These are phyloP conservation scores for Kurtzmaniella natalensis DNA, from an alignment of 1,139 yeast genomes.

Conservation along the genomic window DNA sequence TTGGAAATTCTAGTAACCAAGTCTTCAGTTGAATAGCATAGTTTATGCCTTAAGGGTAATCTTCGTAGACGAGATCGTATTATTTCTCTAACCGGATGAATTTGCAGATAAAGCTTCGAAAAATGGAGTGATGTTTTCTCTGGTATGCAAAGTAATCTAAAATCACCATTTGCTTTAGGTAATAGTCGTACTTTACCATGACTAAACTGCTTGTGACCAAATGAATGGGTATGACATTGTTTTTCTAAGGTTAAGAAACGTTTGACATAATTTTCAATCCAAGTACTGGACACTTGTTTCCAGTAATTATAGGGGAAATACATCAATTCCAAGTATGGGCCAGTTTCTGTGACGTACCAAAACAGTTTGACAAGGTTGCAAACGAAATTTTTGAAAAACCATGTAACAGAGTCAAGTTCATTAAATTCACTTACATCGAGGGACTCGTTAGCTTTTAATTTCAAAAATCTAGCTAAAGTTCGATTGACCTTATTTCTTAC, in stretches of 20 bases:
- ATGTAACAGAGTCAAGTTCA: constrained; percentile 34
- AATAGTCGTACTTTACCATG: constrained; percentile 41
- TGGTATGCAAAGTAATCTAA: constrained; percentile 63
- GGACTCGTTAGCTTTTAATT: constrained; percentile 27
- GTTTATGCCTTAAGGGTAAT: constrained; percentile 15
- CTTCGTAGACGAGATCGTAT: constrained; percentile 10
- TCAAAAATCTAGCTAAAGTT: constrained; percentile 36
- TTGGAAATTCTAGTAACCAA: constrained; percentile 13
- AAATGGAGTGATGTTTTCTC: constrained; percentile 12
- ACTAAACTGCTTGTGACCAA: constrained; percentile 11
- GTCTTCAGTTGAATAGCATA: constrained; percentile 25
- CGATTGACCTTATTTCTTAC: constrained; percentile 20
- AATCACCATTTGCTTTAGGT: constrained; percentile 50
- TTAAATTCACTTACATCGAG: constrained; percentile 20
- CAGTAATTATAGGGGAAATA: constrained; percentile 64
- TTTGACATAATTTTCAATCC: constrained; percentile 36
- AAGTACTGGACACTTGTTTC: constrained; percentile 40
- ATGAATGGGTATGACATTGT: constrained; percentile 6
- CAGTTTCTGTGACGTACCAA: constrained; percentile 65
- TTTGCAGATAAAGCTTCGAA: constrained; percentile 11
- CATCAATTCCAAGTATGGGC: constrained; percentile 16
- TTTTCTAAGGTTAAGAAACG: constrained; percentile 19
- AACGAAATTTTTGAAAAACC: constrained; percentile 54
- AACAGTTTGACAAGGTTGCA: constrained; percentile 46
- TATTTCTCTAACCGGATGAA: constrained; percentile 21